Evolutionary conservation across 2,329 filamentous ascomycete species (phyloP), one percentile per base, ranked within the genome.

Genomic region (Gyromitra esculenta): DNA sequence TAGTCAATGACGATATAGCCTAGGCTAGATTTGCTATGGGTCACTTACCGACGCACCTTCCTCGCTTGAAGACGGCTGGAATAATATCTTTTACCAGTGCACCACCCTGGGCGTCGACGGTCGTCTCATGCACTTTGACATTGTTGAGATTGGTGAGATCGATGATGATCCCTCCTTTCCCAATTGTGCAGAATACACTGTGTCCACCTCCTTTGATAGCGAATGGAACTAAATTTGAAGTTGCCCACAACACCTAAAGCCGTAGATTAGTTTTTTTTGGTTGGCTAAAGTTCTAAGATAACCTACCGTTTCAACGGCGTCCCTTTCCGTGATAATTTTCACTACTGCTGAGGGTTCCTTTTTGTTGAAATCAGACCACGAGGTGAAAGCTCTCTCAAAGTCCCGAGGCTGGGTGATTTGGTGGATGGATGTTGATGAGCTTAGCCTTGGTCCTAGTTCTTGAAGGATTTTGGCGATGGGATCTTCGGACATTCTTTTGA

Each of bases 181-280:
- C 79, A 43, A 81, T 81, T 6, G 81, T 82, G 13, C 80, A 82
- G 77, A 78, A 82, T 45, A 66, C 62, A 59, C 81, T 82, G 25
- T 80, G 79, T 15, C 81, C 81, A 18, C 81, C 81, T n/a, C 78
- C 66, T 54, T 79, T 81, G 2, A 73, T 39, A 1, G 80, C 79
- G 54, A 82, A 81, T 5, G 79, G 77, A 11, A 82, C 73, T 41
- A 62, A 67, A 7, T 50, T 60, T 60, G 41, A 66, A 21, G 52
- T 67, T 43, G 52, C 62, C 60, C 63, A 73, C 13, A 31, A 18
- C 7, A 73, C 52, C 70, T 73, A n/a, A 11, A 15, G 7, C 45
- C 13, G 13, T 5, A n/a, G 1, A 11, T 67, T 37, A 67, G 62
- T 25, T 7, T 39, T 31, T 31, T 6, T 48, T 5, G 11, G 13